Evolutionary conservation across 83 land plant species (phyloP).

Genomic region (Diphasiastrum complanatum): DNA sequence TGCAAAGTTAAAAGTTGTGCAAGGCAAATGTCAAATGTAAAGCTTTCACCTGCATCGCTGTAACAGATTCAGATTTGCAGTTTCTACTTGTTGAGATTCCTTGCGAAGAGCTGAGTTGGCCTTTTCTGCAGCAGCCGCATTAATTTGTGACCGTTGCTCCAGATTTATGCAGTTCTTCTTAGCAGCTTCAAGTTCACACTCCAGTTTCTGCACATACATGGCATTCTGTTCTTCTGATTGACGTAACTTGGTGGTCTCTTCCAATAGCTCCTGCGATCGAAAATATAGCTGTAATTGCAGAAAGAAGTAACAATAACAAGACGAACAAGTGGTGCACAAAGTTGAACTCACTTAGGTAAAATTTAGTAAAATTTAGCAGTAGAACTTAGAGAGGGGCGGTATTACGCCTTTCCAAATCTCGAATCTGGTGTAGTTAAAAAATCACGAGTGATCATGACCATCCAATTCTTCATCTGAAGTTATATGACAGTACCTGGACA

Average conservation of each 20-base stretch:
- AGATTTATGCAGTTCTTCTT: conserved; percentile 6
- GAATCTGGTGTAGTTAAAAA: too few relatives aligned
- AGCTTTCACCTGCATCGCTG: conserved; percentile 27
- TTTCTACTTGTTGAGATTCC: conserved; percentile 15
- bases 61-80: conserved; percentile 12
- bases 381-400: too few relatives aligned
- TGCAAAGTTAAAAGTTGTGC: background rate
- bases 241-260: conserved; percentile 19
- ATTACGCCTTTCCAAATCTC: too few relatives aligned
- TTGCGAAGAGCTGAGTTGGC: conserved; percentile 14
- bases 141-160: conserved; percentile 22
- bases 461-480: too few relatives aligned
- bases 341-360: too few relatives aligned
- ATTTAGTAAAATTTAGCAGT: too few relatives aligned
- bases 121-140: conserved; percentile 18
- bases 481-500: too few relatives aligned
- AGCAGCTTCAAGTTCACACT: conserved; percentile 12
- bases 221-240: conserved; percentile 22
- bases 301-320: too few relatives aligned
- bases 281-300: too few relatives aligned
- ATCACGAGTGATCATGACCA: too few relatives aligned
- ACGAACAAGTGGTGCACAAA: too few relatives aligned
- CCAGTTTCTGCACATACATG: conserved; percentile 11
- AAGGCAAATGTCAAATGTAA: background rate
- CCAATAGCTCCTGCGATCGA: conserved; percentile 28